Evolutionary conservation across 2,329 filamentous ascomycete genomes (phyloP), one percentile per base, ranked within the genome.

Genomic region (Leptodontidium sp.): DNA sequence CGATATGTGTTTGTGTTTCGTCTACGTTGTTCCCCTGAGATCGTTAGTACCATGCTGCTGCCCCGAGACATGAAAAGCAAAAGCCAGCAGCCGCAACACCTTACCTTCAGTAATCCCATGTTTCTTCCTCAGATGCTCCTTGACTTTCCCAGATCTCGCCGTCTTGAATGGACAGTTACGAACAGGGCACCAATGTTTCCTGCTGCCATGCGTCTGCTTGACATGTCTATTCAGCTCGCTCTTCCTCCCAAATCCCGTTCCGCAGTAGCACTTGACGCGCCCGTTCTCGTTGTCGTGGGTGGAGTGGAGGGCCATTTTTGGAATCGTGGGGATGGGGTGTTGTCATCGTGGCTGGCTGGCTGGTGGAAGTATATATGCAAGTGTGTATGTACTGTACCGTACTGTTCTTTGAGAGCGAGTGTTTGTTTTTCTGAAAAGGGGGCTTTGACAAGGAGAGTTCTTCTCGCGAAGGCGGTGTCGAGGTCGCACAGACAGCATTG

Each of bases 401-500:
- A n/a, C 4, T 2, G 2, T n/a, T 26, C n/a, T 21, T 12, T 26
- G 47, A 9, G n/a, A 6, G n/a, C 6, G 2, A 11, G 47, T 21
- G 21, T 24, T 50, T 24, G n/a, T 9, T 50, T 2, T 24, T 2
- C 47, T 50, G 9, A 8, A 6, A 50, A 50, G 11, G 8, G n/a
- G 47, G 47, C 21, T 50, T 15, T 50, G 47, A 50, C 29, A 12
- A 24, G 17, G 47, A 50, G n/a, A 50, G 38, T 12, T 40, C 11
- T 12, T 40, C 38, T 40, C 38, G 4, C 7, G 38, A 40, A 55
- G 15, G 52, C 52, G 52, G 52, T 55, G 52, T 32, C 29, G 29
- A 32, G 29, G 29, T n/a, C 52, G 52, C 52, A 55, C 52, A 35
- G 52, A 55, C 52, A n/a, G 52, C 52, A n/a, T 55, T 1, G 4